Evolutionary conservation across 2,329 filamentous ascomycete species (phyloP).

Genomic region (Stagonosporopsis chrysanthemi): DNA sequence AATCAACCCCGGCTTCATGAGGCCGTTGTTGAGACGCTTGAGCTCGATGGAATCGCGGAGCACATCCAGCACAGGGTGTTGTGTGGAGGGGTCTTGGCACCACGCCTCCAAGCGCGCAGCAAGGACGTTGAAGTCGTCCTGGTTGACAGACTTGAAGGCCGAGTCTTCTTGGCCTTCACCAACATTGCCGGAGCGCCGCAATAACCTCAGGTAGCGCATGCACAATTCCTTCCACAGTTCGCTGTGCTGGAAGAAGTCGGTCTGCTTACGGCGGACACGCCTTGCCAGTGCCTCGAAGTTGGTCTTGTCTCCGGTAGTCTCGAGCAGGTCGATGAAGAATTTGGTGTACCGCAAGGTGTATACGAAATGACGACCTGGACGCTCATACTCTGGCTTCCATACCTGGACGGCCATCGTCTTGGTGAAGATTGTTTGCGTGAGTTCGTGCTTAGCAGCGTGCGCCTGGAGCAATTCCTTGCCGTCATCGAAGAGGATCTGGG

Average conservation of each 20-base stretch:
- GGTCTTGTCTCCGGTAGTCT: constrained; percentile 75
- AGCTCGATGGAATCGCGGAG: constrained; percentile 72
- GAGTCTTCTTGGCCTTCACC: constrained; percentile 69
- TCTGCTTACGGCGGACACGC: constrained; percentile 80
- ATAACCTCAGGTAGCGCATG: constrained; percentile 63
- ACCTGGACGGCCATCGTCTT: constrained; percentile 96
- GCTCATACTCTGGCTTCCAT: constrained; percentile 90
- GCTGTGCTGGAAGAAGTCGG: constrained; percentile 72
- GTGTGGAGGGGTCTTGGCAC: constrained; percentile 59
- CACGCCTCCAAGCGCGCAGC: constrained; percentile 68
- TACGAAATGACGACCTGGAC: constrained; percentile 85
- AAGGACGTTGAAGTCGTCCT: constrained; percentile 69
- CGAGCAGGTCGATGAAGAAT: constrained; percentile 79
- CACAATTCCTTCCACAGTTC: constrained; percentile 70
- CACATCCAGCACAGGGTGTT: constrained; percentile 64
- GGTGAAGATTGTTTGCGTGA: constrained; percentile 86
- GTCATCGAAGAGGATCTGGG: constrained; percentile 68
- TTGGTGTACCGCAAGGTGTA: constrained; percentile 87
- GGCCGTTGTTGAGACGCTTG: constrained; percentile 81
- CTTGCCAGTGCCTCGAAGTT: constrained; percentile 81
- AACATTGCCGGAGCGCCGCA: constrained; percentile 65
- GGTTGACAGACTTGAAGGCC: constrained; percentile 68
- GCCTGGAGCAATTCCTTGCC: constrained; percentile 60
- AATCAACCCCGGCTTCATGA: constrained; percentile 85
- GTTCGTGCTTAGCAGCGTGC: constrained; percentile 74